Conservation (phyloP, 2,329 filamentous ascomycete species). For the Neodidymelliopsis sp. region DNA sequence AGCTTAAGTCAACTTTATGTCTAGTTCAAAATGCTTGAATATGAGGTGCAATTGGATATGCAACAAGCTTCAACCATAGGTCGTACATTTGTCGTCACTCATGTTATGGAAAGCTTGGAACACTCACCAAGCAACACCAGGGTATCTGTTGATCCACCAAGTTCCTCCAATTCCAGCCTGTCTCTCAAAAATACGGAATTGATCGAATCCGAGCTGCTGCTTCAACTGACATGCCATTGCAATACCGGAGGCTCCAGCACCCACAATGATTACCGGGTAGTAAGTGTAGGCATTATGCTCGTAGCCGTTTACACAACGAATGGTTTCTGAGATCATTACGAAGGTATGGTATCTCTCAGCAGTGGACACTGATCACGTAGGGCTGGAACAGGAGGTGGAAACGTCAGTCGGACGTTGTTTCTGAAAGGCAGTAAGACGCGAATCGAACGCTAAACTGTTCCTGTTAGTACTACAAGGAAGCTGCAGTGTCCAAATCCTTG, state of each 20-base stretch:
- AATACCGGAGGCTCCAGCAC: slow-evolving; percentile 69
- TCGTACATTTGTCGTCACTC: not conserved
- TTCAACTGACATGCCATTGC: slow-evolving; percentile 67
- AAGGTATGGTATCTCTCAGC: not conserved
- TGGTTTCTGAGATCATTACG: slow-evolving; percentile 44
- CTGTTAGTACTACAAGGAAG: not conserved
- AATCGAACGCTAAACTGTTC: not conserved
- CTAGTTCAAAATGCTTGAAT: not conserved
- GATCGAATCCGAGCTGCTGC: slow-evolving; percentile 63
- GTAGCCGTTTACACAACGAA: slow-evolving; percentile 49
- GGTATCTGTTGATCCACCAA: slow-evolving; percentile 70
- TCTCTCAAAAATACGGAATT: slow-evolving; percentile 68
- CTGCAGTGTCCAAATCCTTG: not conserved
- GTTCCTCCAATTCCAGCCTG: slow-evolving; percentile 67
- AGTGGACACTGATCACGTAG: not conserved
- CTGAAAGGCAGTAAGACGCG: not conserved
- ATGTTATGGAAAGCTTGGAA: not conserved
- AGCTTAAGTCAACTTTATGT: slow-evolving; percentile 21
- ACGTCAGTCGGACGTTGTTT: not conserved
- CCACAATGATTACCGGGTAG: slow-evolving; percentile 64
- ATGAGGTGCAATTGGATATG: too few relatives aligned
- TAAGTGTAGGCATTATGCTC: slow-evolving; percentile 51
- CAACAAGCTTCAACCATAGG: too few relatives aligned
- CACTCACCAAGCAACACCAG: slow-evolving; percentile 47
- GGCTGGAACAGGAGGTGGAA: not conserved